These are phyloP conservation scores for Puccinellia tenuiflora DNA, from an alignment of 176 grass and related monocot genomes.

Conservation along the genomic window DNA sequence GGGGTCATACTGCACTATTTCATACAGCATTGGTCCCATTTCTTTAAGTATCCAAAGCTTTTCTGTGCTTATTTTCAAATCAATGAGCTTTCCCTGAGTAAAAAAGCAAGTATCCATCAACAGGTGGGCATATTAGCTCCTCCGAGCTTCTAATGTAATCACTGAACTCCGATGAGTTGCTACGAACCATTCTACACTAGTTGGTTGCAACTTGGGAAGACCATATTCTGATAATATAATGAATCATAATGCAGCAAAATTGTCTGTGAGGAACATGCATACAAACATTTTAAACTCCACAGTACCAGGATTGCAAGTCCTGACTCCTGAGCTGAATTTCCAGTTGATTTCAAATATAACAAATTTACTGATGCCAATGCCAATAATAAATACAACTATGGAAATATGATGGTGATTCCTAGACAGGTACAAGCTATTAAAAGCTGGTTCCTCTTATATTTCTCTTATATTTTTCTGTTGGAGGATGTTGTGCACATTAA, in stretches of 20 bases:
- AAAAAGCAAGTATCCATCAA: conserved; percentile 31
- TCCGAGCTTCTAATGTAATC: not conserved
- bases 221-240: conserved; percentile 4
- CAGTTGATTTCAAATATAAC: not conserved
- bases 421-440: not conserved
- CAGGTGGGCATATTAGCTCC: conserved; percentile 12
- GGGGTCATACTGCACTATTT: conserved; percentile 59
- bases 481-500: not conserved
- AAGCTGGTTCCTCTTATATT: not conserved
- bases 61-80: conserved; percentile 62
- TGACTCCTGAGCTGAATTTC: conserved; percentile 5
- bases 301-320: conserved; percentile 5
- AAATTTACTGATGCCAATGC: not conserved
- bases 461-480: not conserved
- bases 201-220: not conserved
- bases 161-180: not conserved
- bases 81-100: conserved; percentile 65
- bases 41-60: conserved; percentile 99
- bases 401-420: not conserved
- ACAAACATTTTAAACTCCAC: conserved; percentile 10
- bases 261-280: not conserved
- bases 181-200: not conserved
- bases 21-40: conserved; percentile 71
- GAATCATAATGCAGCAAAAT: conserved; percentile 1
- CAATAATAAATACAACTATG: not conserved